Base-by-base conservation (phyloP, 2,329 filamentous ascomycete genomes). In the Alternaria arborescens region DNA sequence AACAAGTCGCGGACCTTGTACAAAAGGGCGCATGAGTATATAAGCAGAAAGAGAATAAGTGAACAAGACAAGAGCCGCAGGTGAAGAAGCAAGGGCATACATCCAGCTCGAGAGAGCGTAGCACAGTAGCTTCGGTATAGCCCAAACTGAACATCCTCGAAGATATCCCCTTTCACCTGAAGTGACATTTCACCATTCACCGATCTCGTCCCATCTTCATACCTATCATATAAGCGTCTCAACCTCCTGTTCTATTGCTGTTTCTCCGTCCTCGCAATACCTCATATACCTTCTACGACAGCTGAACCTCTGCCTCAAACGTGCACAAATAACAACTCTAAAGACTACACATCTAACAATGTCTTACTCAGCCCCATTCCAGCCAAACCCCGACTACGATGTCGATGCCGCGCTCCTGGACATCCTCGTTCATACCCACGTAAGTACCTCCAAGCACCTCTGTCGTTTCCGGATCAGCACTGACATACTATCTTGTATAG, bases 1-100 rank as follows among this genome's bases (percentile, higher is more conserved):
- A 87, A 67, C 87, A 86, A 78, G 84, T 92, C 68, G 86, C 87
- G 57, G 81, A 82, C 52, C 78, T 92, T 64, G 88, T 90, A 55
- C 87, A 89, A 22, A 60, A 56, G 47, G 58, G 58, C 20, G 47
- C 47, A 60, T 60, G 53, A 60, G 34, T 24, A 46, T 12, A 47
- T 26, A 28, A 12, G 6, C 24, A 18, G 16, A 24, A 41, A 42
- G 16, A n/a, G 38, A 36, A 36, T 5, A 28, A 55, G 38, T 30
- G 26, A 55, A 20, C 0, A 16, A 47, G n/a, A 41, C n/a, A 22
- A 28, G 5, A 36, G 50, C 22, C 20, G 14, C 16, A 11, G 38
- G 22, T 6, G 32, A 42, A 12, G 22, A 24, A 20, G 42, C n/a
- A 32, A 8, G 12, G 41, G 52, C 42, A 47, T 47, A 22, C 16